These are phyloP conservation scores for Floccularia luteovirens DNA, from an alignment of 768 basidiomycete species.

Conservation along the genomic window DNA sequence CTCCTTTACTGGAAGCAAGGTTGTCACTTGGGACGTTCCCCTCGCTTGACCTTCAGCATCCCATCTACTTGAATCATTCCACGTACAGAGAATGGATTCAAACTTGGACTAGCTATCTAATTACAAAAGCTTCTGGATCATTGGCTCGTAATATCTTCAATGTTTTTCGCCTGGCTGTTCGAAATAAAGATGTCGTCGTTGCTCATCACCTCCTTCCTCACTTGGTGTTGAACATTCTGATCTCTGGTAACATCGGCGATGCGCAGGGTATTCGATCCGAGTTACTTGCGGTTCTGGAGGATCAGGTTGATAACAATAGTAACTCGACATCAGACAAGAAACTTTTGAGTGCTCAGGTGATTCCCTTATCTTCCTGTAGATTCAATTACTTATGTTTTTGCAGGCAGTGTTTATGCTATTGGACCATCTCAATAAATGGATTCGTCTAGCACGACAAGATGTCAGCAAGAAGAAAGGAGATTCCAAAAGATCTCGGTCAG, in stretches of 20 bases:
- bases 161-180: conserved; percentile 70
- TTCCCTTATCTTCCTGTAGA: conserved; percentile 5
- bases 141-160: conserved; percentile 67
- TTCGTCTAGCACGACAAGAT: conserved; percentile 68
- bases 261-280: conserved; percentile 64
- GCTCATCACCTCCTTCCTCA: conserved; percentile 89
- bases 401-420: conserved; percentile 92
- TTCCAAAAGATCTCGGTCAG: conserved; percentile 38
- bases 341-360: conserved; percentile 88
- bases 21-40: conserved; percentile 45
- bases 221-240: conserved; percentile 77
- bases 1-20: conserved; percentile 71
- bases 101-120: conserved; percentile 77
- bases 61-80: conserved; percentile 68
- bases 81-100: conserved; percentile 98
- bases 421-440: conserved; percentile 91
- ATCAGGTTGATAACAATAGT: conserved; percentile 68
- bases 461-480: conserved; percentile 40
- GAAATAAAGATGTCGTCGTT: conserved; percentile 90
- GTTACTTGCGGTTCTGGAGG: conserved; percentile 73
- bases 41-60: conserved; percentile 39
- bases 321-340: conserved; percentile 68
- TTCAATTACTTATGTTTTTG: conserved; percentile 1
- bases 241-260: conserved; percentile 63
- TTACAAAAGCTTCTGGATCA: conserved; percentile 50